phyloP scores from a whole-genome alignment of 1,284 basidiomycete species.

The Tylopilus sp. region DNA sequence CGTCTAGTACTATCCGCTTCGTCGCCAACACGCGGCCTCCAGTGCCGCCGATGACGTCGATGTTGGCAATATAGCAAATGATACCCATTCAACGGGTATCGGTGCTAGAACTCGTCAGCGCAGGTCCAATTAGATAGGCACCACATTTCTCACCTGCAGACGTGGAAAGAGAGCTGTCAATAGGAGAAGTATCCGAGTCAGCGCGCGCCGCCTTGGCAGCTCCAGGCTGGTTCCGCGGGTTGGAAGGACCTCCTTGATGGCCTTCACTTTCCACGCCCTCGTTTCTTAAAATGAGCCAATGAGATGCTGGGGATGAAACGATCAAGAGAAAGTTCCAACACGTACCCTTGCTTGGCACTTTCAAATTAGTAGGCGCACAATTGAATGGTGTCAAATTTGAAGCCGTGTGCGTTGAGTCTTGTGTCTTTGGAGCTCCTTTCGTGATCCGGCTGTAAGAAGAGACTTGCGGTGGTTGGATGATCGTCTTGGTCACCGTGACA shows the following conservation, averaged over 20 bases:
- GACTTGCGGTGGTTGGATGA: too few relatives aligned
- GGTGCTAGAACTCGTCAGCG: not conserved
- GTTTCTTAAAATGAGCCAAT: not conserved
- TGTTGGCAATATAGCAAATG: not conserved
- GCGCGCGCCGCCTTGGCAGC: not conserved
- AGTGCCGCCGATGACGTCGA: constrained; percentile 5
- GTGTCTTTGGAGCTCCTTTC: too few relatives aligned
- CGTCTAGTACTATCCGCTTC: not conserved
- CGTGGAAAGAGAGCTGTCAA: not conserved
- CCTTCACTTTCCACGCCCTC: not conserved
- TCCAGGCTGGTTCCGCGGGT: too few relatives aligned
- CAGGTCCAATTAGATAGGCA: not conserved
- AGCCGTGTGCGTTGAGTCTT: too few relatives aligned
- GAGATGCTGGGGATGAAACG: not conserved
- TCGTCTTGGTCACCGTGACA: too few relatives aligned
- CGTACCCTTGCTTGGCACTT: not conserved
- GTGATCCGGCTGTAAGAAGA: too few relatives aligned
- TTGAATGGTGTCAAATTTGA: not conserved
- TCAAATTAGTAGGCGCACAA: not conserved
- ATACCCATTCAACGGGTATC: not conserved
- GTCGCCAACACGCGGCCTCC: not conserved
- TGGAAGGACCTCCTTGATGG: too few relatives aligned
- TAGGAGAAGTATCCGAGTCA: too few relatives aligned
- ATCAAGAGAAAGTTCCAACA: not conserved
- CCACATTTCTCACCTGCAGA: not conserved